Conservation (phyloP, 2,329 filamentous ascomycete genomes). For the Lachnellula suecica region DNA sequence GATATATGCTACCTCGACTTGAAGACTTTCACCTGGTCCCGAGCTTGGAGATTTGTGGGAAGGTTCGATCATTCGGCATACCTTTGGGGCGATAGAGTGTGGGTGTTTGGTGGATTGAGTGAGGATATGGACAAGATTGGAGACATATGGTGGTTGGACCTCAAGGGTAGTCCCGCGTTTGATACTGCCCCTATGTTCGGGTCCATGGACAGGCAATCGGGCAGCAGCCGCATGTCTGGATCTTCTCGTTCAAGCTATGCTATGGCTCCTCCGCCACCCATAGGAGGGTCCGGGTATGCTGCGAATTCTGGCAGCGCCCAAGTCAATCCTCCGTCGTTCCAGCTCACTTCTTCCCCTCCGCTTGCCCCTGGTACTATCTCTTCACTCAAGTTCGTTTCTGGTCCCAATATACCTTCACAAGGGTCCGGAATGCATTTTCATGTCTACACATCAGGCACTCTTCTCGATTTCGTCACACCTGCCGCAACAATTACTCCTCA, state of each 20-base stretch:
- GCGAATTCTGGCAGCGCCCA: constrained; percentile 68
- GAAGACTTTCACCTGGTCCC: constrained; percentile 97
- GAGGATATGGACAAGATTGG: constrained; percentile 97
- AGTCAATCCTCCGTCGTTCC: constrained; percentile 65
- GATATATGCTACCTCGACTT: constrained; percentile 96
- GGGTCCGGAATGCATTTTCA: constrained; percentile 94
- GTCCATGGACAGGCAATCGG: constrained; percentile 41
- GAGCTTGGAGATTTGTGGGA: constrained; percentile 91
- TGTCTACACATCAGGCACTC: constrained; percentile 85
- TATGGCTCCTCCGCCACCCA: constrained; percentile 47
- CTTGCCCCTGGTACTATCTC: constrained; percentile 88
- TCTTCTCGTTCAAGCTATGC: constrained; percentile 54
- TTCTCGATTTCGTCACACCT: constrained; percentile 93
- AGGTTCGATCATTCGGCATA: constrained; percentile 95
- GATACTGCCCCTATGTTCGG: constrained; percentile 65
- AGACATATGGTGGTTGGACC: constrained; percentile 95
- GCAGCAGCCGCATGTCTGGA: constrained; percentile 36
- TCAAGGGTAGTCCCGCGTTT: constrained; percentile 86
- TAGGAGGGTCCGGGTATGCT: constrained; percentile 63
- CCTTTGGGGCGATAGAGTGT: constrained; percentile 87
- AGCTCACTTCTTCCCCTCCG: constrained; percentile 72
- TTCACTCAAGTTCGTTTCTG: constrained; percentile 84
- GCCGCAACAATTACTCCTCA: constrained; percentile 81
- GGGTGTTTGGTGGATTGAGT: constrained; percentile 94
- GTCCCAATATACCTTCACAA: constrained; percentile 82